Base-by-base conservation (phyloP, 2,329 filamentous ascomycete species). In the Pseudocercospora musae region DNA sequence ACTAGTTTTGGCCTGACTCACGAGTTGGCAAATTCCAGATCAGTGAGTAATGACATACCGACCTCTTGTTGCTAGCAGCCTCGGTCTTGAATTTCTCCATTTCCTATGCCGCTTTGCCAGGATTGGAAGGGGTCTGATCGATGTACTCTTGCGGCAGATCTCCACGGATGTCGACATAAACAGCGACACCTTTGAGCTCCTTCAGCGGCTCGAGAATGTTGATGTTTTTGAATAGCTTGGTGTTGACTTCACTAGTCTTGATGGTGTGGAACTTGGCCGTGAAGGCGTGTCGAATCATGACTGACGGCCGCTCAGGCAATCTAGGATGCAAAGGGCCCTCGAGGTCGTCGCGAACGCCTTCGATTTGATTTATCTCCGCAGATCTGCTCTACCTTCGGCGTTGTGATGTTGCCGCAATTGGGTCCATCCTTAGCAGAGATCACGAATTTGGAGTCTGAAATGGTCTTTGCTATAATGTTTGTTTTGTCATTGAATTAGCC, bases 91-190 rank as follows among this genome's bases (percentile, higher is more conserved):
- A 33, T 29, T 21, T 29, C 15, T 33, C 48, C 37, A 53, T 37
- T 40, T 60, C 44, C 31, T 40, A 55, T 4, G 42, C 57, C 2
- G 46, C 42, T 5, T 29, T 13, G 7, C 44, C 42, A 23, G 54
- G 57, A 25, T 63, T 44, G 15, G 15, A 10, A 15, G 42, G 20
- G 9, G 55, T 13, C 18, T 62, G 58, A 37, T 60, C 46, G 21
- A 61, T 64, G 50, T 57, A 58, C 8, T n/a, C 18, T 27, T 55
- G 52, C 23, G 62, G 62, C 3, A 62, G 42, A 23, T 64, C 64
- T 40, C 61, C 62, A 37, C 58, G 58, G 31, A 62, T 50, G 6
- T 59, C 42, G 31, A 64, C 55, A n/a, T 59, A 33, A 10, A 62
- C 64, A 21, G 56, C 54, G 9, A 60, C 49, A 9, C 52, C 55